Evolutionary conservation across 805 yeast genomes (phyloP).

Genomic region (Hanseniaspora opuntiae): DNA sequence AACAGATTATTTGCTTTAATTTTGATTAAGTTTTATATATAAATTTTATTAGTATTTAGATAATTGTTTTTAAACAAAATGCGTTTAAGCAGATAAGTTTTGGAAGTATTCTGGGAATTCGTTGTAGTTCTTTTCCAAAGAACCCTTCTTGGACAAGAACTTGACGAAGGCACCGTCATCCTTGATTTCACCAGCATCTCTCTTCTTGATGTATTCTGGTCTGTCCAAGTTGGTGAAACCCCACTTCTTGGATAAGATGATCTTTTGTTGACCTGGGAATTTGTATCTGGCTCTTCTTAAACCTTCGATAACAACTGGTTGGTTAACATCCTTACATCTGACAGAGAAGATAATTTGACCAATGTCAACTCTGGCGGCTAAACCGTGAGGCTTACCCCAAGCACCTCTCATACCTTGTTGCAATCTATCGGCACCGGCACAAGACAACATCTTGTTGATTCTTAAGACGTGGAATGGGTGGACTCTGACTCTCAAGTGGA

Average conservation of each 20-base stretch:
- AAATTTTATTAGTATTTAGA: not conserved
- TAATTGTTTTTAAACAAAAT: not conserved
- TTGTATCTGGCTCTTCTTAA: constrained; percentile 99
- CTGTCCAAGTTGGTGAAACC: constrained; percentile 99
- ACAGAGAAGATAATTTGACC: constrained; percentile 97
- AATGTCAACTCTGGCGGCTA: constrained; percentile 97
- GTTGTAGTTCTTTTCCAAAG: constrained; percentile 77
- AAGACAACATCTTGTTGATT: constrained; percentile 99
- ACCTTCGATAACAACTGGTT: constrained; percentile 95
- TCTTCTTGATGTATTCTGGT: constrained; percentile 85
- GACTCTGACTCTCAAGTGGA: constrained; percentile 99
- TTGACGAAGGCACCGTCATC: constrained; percentile 99
- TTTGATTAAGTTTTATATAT: not conserved
- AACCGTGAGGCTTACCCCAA: constrained; percentile 99
- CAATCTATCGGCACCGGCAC: constrained; percentile 99
- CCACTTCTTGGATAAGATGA: constrained; percentile 99
- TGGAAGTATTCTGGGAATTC: constrained; percentile 78
- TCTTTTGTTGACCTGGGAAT: constrained; percentile 99
- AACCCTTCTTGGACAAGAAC: constrained; percentile 95
- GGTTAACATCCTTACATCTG: constrained; percentile 97
- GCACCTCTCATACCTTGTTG: constrained; percentile 99
- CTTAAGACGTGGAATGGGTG: constrained; percentile 99
- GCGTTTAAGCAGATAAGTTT: constrained; percentile 22
- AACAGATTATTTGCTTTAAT: not conserved
- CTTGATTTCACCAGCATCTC: constrained; percentile 95